phyloP scores from a whole-genome alignment of 225 moss, liverwort and hornwort genomes.

The Asterella californica region DNA sequence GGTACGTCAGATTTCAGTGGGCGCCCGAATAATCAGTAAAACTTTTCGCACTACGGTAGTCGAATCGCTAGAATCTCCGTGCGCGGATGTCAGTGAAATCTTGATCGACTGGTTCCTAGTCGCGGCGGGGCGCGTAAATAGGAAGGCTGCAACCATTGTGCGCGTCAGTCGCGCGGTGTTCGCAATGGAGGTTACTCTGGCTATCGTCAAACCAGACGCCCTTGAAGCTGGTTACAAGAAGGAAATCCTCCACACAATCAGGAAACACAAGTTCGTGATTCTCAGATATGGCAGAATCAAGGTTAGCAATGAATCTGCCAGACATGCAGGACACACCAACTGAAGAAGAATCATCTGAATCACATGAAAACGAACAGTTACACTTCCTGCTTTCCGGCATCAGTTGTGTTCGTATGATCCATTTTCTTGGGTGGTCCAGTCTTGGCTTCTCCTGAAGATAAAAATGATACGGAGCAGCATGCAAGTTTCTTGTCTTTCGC shows the following conservation, averaged over 20 bases:
- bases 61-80: not conserved
- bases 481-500: not conserved
- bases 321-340: too few species aligned
- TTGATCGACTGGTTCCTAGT: not conserved
- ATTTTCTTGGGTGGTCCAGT: too few species aligned
- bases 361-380: too few species aligned
- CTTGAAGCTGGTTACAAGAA: conserved; percentile 77
- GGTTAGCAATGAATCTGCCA: conserved; percentile 37
- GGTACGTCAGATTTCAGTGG: not conserved
- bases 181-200: conserved; percentile 68
- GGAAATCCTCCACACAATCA: conserved; percentile 68
- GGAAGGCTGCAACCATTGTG: not conserved
- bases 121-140: not conserved
- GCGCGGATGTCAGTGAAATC: not conserved
- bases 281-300: conserved; percentile 75
- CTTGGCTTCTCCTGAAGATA: too few species aligned
- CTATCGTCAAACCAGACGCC: conserved; percentile 95
- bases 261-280: conserved; percentile 79
- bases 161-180: conserved; percentile 1
- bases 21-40: not conserved
- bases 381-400: too few species aligned
- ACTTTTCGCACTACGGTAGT: not conserved
- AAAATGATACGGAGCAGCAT: too few species aligned
- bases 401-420: too few species aligned
- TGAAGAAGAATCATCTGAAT: too few species aligned